These are phyloP conservation scores for Neurospora africana DNA, from an alignment of 495 filamentous ascomycete genomes.

Conservation along the genomic window DNA sequence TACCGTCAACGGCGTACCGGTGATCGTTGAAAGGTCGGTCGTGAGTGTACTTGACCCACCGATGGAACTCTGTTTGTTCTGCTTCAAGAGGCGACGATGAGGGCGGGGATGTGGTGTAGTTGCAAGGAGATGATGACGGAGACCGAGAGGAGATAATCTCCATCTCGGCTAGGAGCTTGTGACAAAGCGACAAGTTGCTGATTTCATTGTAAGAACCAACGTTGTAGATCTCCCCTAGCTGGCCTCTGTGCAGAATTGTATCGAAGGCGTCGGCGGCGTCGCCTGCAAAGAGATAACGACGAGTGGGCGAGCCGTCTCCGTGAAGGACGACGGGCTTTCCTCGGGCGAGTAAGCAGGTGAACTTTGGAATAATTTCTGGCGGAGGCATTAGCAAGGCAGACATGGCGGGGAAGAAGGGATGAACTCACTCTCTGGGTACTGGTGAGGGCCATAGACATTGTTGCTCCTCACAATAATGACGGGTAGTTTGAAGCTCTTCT, in stretches of 20 bases:
- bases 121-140: neutral
- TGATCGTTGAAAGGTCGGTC: constrained; percentile 69
- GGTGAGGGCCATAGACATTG: constrained; percentile 72
- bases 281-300: constrained; percentile 59
- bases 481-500: constrained; percentile 60
- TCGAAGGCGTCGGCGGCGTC: constrained; percentile 72
- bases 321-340: constrained; percentile 51
- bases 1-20: constrained; percentile 56
- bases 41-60: constrained; percentile 53
- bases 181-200: constrained; percentile 50
- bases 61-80: constrained; percentile 28
- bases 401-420: neutral
- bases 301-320: constrained; percentile 55
- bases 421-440: constrained; percentile 64
- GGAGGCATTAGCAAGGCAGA: neutral
- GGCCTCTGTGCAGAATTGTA: constrained; percentile 62
- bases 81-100: neutral
- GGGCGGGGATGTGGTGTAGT: neutral
- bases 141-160: constrained; percentile 18
- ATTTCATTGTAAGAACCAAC: constrained; percentile 59
- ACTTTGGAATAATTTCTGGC: constrained; percentile 67
- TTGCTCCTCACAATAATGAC: constrained; percentile 63
- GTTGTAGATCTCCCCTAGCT: constrained; percentile 60
- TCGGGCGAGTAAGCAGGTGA: constrained; percentile 52
- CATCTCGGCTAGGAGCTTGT: constrained; percentile 44